phyloP scores from a whole-genome alignment of 306 rosid species.

The Bauhinia variegata region DNA sequence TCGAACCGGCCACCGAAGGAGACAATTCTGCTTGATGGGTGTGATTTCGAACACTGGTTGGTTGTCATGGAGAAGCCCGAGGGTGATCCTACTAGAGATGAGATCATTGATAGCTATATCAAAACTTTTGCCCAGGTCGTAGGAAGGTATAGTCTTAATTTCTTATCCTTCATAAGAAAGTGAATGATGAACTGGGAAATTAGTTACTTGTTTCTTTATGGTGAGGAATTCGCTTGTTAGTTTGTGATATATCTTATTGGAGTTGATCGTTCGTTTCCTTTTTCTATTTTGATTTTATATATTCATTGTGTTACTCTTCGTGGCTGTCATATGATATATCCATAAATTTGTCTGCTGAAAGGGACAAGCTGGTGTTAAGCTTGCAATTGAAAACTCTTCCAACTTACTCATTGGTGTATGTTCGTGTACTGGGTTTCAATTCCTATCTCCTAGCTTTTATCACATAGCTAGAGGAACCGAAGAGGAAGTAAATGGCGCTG shows the following conservation, averaged over 20 bases:
- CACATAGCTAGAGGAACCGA: neutral
- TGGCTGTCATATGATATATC: neutral
- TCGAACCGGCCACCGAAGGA: slow-evolving; percentile 93
- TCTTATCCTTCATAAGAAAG: neutral
- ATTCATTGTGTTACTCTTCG: neutral
- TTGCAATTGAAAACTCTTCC: neutral
- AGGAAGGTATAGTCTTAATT: slow-evolving; percentile 60
- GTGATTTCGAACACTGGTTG: slow-evolving; percentile 98
- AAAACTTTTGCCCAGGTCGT: slow-evolving; percentile 70
- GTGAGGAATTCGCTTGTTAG: neutral
- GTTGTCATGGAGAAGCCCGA: slow-evolving; percentile 89
- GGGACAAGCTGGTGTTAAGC: neutral
- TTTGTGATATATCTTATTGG: neutral
- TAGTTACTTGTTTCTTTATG: neutral
- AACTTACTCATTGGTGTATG: neutral
- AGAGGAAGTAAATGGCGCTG: neutral
- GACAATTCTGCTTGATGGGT: slow-evolving; percentile 90
- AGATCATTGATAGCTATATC: slow-evolving; percentile 75
- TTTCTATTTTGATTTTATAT: neutral
- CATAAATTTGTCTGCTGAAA: neutral
- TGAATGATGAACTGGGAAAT: neutral
- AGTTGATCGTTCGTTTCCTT: neutral
- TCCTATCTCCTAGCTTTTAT: neutral
- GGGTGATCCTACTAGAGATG: slow-evolving; percentile 71
- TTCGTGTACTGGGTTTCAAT: neutral